These are phyloP conservation scores for Baeospora myosura DNA, from an alignment of 1,284 basidiomycete species.

Conservation along the genomic window DNA sequence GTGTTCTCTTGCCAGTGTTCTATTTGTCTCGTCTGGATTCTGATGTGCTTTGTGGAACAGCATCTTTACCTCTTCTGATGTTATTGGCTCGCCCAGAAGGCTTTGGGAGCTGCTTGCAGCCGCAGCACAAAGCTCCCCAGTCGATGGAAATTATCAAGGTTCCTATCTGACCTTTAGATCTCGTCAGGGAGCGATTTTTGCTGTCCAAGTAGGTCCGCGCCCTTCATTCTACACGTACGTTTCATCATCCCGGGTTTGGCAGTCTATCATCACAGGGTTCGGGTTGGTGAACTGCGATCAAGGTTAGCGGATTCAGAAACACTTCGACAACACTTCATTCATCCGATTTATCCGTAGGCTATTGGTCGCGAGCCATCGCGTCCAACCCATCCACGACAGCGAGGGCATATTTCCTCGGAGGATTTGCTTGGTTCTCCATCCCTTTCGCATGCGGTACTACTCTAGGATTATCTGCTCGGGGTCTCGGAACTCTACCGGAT, in stretches of 20 bases:
- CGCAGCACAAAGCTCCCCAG: slow-evolving; percentile 35
- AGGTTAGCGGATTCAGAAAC: slow-evolving; percentile 21
- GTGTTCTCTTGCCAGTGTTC: background rate
- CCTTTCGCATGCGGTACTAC: slow-evolving; percentile 54
- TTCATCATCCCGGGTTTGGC: too few relatives aligned
- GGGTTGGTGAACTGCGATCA: slow-evolving; percentile 51
- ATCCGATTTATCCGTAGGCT: slow-evolving; percentile 23
- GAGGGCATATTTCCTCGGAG: slow-evolving; percentile 49
- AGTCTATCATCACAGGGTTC: too few relatives aligned
- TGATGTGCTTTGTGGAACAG: slow-evolving; percentile 26
- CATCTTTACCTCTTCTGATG: background rate
- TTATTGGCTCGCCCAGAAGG: slow-evolving; percentile 25
- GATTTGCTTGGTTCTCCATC: slow-evolving; percentile 56
- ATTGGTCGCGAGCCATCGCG: slow-evolving; percentile 48
- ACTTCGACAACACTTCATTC: too few relatives aligned
- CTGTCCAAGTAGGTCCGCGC: too few relatives aligned
- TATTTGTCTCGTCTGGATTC: slow-evolving; percentile 34
- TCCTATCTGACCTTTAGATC: slow-evolving; percentile 58
- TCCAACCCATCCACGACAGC: slow-evolving; percentile 42
- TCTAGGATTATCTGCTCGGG: slow-evolving; percentile 49
- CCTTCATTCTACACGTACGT: too few relatives aligned
- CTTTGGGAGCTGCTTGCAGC: slow-evolving; percentile 40
- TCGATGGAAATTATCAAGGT: slow-evolving; percentile 43
- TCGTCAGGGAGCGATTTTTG: too few relatives aligned
- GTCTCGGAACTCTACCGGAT: slow-evolving; percentile 22